phyloP scores from a whole-genome alignment of 140 eudicot species.

The Cichorium intybus region DNA sequence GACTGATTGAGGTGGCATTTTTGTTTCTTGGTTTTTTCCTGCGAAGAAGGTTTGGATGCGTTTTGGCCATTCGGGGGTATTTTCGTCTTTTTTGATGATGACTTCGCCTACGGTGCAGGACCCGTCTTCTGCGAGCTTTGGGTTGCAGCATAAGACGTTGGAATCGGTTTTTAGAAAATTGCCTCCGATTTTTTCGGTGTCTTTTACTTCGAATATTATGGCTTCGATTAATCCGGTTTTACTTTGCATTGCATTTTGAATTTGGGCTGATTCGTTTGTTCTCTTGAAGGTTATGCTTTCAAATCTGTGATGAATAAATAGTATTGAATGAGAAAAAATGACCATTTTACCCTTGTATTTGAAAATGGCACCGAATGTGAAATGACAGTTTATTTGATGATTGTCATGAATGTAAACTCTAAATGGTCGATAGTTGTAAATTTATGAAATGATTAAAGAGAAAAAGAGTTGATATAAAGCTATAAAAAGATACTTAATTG shows the following conservation, averaged over 20 bases:
- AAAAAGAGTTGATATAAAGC: too few species aligned
- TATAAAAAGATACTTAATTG: too few species aligned
- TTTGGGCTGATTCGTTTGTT: slow-evolving; percentile 52
- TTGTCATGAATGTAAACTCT: too few species aligned
- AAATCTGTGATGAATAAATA: slow-evolving; percentile 47
- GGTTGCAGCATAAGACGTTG: slow-evolving; percentile 55
- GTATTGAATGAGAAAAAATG: too few species aligned
- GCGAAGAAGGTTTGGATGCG: slow-evolving; percentile 62
- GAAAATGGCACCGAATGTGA: too few species aligned
- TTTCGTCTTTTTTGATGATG: slow-evolving; percentile 40
- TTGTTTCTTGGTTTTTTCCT: slow-evolving; percentile 46
- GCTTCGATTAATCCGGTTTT: slow-evolving; percentile 59
- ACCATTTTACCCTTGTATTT: too few species aligned
- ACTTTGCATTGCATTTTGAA: slow-evolving; percentile 58
- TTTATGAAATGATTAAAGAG: too few species aligned
- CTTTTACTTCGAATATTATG: slow-evolving; percentile 61
- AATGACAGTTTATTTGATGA: too few species aligned
- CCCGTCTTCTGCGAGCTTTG: slow-evolving; percentile 44
- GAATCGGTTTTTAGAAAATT: slow-evolving; percentile 37
- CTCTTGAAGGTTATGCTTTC: slow-evolving; percentile 53
- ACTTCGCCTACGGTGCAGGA: slow-evolving; percentile 69
- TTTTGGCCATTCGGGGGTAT: slow-evolving; percentile 62
- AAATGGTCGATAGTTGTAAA: too few species aligned
- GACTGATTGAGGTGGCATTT: slow-evolving; percentile 43
- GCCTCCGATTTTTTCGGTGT: slow-evolving; percentile 64